Percentiles rank a stretch among this genome's conserved stretches.
phyloP scores from a whole-genome alignment of 441 rosid species.

The Euphorbia schlechtendalii region DNA sequence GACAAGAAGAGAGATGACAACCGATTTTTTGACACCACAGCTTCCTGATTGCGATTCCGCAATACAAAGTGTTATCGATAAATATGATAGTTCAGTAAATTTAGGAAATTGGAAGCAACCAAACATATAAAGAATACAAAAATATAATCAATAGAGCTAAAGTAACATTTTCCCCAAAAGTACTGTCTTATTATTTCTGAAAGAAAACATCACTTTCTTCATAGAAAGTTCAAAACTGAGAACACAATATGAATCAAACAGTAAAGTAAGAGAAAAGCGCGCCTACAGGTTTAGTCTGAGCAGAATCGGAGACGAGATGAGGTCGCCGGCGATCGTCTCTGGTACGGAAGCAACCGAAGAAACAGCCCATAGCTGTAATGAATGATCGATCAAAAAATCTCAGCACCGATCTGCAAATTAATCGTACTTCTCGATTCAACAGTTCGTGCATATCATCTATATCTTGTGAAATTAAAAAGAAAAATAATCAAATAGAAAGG shows the following conservation, averaged over 20 bases:
- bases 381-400: slow-evolving; percentile 38
- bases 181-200: background rate
- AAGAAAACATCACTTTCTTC: background rate
- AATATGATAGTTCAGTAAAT: background rate
- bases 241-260: background rate
- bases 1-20: slow-evolving; percentile 54
- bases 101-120: background rate
- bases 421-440: slow-evolving; percentile 31
- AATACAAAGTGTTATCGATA: background rate
- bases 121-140: background rate
- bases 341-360: slow-evolving; percentile 67
- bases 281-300: slow-evolving; percentile 26
- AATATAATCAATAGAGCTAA: background rate
- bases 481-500: background rate
- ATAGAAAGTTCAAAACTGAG: background rate
- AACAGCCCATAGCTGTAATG: slow-evolving; percentile 65
- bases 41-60: slow-evolving; percentile 31
- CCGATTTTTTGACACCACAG: slow-evolving; percentile 39
- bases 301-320: slow-evolving; percentile 21
- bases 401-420: slow-evolving; percentile 32
- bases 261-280: background rate
- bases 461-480: background rate
- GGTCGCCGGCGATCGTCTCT: slow-evolving; percentile 30
- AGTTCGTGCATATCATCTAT: slow-evolving; percentile 32
- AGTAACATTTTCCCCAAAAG: slow-evolving; percentile 1